phyloP scores from a whole-genome alignment of 768 basidiomycete genomes.

The Paxillus ammoniavirescens region DNA sequence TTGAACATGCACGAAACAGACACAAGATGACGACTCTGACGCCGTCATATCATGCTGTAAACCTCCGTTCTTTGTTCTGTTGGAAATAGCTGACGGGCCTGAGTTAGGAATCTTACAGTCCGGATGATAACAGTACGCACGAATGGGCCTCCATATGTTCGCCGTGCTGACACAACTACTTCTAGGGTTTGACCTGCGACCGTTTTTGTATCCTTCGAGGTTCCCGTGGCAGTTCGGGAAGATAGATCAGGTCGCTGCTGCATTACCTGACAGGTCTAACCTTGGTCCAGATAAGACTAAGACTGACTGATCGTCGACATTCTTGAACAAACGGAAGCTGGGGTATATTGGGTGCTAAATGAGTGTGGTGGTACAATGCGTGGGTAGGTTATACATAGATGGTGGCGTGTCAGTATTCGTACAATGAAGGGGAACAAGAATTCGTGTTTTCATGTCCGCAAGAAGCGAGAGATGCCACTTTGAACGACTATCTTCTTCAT shows the following conservation, averaged over 20 bases:
- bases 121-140: conserved; percentile 88
- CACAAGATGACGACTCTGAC: conserved; percentile 99
- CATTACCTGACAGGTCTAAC: conserved; percentile 68
- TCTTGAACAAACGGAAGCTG: conserved; percentile 17
- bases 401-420: neutral
- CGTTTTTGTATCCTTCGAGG: conserved; percentile 92
- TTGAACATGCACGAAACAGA: conserved; percentile 92
- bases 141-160: neutral
- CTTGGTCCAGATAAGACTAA: conserved; percentile 42
- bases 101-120: conserved; percentile 87
- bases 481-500: conserved; percentile 89
- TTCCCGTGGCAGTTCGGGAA: conserved; percentile 98
- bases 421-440: conserved; percentile 1
- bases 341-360: conserved; percentile 3
- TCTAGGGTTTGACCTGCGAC: conserved; percentile 89
- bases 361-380: conserved; percentile 9
- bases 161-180: conserved; percentile 1
- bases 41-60: conserved; percentile 88
- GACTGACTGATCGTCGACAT: conserved; percentile 38
- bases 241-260: conserved; percentile 84
- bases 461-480: conserved; percentile 71
- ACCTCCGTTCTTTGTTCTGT: conserved; percentile 28
- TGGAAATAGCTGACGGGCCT: neutral
- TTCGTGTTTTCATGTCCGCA: conserved; percentile 39
- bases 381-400: conserved; percentile 1